Base-by-base conservation (phyloP, 148 eudicot genomes). In the Pharnaceum exiguum region DNA sequence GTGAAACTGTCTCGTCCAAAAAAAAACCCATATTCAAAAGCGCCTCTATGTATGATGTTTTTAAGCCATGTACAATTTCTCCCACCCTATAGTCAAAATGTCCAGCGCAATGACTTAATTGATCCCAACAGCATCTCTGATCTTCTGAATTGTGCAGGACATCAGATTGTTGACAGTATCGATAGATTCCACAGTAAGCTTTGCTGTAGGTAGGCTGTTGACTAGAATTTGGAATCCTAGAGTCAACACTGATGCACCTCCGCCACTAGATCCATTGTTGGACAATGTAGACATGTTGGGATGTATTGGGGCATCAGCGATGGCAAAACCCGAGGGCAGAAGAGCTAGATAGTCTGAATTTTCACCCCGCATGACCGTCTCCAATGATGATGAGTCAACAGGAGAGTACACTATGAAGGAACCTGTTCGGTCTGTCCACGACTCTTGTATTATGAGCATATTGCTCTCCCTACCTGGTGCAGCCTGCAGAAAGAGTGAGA, bases 311-410 rank as follows among this genome's bases (percentile, higher is more conserved):
- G 53, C 59, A 15, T 73, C 77, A 23, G 71, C 51, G 3, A 90
- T 72, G n/a, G 86, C 73, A 35, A 86, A 84, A 2, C 97, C 97
- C 3, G 89, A 86, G 31, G 97, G 95, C 21, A 84, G 51, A 28
- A 86, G 58, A 28, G 75, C 76, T 42, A 86, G 67, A n/a, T 54
- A 51, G 51, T 77, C 53, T 0, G 85, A 71, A 54, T 86, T 89
- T 22, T 85, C 75, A 7, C 81, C 81, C 33, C 52, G 46, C 43
- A 73, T 49, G 38, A 73, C 69, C 1, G 61, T 30, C 29, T 61
- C 59, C 45, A 77, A 64, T 13, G 74, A 64, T 13, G 55, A 8
- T 5, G 63, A 56, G 63, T 77, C 75, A 28, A 77, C 72, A 1
- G 78, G 81, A 15, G 75, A 75, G 38, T 72, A 77, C 15, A 73